phyloP scores from a whole-genome alignment of 179 eudicot species.

The Silene vulgaris region DNA sequence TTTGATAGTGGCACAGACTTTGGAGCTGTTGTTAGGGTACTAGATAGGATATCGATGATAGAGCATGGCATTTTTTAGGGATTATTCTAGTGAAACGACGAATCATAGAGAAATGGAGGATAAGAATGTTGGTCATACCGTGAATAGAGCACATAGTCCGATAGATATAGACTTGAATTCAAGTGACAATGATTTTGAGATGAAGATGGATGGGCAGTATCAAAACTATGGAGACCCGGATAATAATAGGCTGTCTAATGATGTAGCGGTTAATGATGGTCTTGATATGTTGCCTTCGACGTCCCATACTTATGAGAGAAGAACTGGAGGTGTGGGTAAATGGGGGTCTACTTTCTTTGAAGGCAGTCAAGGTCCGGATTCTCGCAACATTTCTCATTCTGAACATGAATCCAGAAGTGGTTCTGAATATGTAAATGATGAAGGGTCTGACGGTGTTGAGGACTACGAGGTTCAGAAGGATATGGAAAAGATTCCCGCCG shows the following conservation, averaged over 20 bases:
- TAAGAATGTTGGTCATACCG: constrained; percentile 32
- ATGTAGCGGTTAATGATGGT: constrained; percentile 34
- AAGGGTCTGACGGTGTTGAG: constrained; percentile 60
- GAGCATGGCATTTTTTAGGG: constrained; percentile 65
- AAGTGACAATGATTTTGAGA: constrained; percentile 48
- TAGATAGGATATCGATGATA: constrained; percentile 31
- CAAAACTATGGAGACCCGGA: constrained; percentile 44
- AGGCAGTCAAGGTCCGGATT: constrained; percentile 50
- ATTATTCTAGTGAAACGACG: constrained; percentile 41
- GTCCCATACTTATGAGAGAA: constrained; percentile 40
- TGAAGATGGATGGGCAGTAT: constrained; percentile 42
- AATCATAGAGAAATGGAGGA: constrained; percentile 49
- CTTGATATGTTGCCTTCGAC: constrained; percentile 35
- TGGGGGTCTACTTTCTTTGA: constrained; percentile 83
- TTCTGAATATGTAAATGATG: constrained; percentile 60
- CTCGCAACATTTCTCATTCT: constrained; percentile 43
- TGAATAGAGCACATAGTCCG: constrained; percentile 41
- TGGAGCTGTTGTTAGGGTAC: constrained; percentile 14
- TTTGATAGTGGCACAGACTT: constrained; percentile 7
- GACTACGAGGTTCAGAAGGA: constrained; percentile 45
- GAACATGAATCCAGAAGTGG: constrained; percentile 74
- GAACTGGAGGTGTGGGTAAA: constrained; percentile 35
- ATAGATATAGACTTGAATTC: constrained; percentile 53
- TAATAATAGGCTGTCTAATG: constrained; percentile 30
- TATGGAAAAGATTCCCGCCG: constrained; percentile 52